Conservation (phyloP, 202 grass and related monocot genomes). For the Zizania palustris region DNA sequence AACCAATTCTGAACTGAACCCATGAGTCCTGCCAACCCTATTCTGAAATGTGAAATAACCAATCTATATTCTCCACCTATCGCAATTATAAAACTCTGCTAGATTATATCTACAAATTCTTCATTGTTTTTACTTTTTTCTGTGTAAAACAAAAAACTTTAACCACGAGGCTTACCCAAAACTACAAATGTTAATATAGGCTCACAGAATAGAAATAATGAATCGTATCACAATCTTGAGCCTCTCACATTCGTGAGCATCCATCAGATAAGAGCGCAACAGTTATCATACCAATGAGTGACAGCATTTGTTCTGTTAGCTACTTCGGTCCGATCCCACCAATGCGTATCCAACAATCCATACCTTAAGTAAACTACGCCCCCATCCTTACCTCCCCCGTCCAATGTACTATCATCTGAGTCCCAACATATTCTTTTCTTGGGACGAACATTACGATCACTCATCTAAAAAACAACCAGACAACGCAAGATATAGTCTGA, state of each 20-base stretch:
- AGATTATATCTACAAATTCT: background rate
- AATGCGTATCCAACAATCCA: background rate
- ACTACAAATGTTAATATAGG: background rate
- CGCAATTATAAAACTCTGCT: background rate
- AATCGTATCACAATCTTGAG: background rate
- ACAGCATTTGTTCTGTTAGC: background rate
- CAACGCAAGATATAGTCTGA: background rate
- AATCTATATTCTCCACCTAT: background rate
- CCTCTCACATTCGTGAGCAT: background rate
- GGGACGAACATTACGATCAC: background rate
- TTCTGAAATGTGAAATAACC: background rate
- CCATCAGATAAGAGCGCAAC: conserved; percentile 1
- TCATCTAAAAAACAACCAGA: background rate
- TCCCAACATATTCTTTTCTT: conserved; percentile 30
- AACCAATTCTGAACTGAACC: background rate
- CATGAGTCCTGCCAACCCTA: background rate
- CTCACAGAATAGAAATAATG: background rate
- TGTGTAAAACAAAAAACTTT: background rate
- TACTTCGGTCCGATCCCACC: background rate
- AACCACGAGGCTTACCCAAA: background rate
- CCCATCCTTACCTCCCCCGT: background rate
- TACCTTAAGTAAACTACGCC: background rate
- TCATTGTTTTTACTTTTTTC: background rate
- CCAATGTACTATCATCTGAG: background rate
- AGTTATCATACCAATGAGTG: background rate